These are phyloP conservation scores for Salinomyces thailandicus DNA, from an alignment of 2,329 filamentous ascomycete species.

Conservation along the genomic window DNA sequence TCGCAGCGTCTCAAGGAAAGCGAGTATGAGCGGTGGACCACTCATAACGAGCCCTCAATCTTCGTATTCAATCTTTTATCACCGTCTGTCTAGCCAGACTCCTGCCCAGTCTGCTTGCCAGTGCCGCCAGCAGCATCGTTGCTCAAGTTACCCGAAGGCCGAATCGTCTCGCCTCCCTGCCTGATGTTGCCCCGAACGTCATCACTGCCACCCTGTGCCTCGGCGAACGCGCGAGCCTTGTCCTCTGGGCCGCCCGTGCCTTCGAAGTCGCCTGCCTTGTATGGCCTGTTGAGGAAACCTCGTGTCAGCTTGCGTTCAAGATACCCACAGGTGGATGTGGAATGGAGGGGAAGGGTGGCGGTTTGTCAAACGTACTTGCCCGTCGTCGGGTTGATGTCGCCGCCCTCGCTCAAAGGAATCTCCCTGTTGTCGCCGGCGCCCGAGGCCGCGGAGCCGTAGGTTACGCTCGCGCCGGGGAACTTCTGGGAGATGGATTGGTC, in stretches of 20 bases:
- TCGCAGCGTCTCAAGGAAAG: no score
- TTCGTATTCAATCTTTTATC: no score
- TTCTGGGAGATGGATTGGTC: constrained; percentile 30
- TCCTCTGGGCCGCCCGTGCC: constrained; percentile 39
- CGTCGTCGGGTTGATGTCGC: constrained; percentile 30
- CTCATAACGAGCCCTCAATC: no score
- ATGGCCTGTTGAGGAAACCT: constrained; percentile 20
- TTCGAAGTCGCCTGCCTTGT: constrained; percentile 40
- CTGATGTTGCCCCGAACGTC: constrained; percentile 32
- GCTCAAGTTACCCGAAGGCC: constrained; percentile 7
- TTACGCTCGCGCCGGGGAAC: constrained; percentile 37
- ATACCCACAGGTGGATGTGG: not conserved
- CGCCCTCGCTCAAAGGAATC: constrained; percentile 39
- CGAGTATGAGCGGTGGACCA: no score
- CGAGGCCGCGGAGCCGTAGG: constrained; percentile 33
- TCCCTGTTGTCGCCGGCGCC: constrained; percentile 38
- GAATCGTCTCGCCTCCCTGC: constrained; percentile 21
- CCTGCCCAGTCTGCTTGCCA: constrained; percentile 7
- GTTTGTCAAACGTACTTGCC: constrained; percentile 27
- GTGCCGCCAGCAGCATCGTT: constrained; percentile 9
- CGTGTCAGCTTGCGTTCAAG: constrained; percentile 1
- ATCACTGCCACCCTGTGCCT: constrained; percentile 31
- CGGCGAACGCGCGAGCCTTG: constrained; percentile 29
- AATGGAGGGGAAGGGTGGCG: not conserved
- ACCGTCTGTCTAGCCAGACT: constrained; percentile 3